phyloP scores from a whole-genome alignment of 2,329 filamentous ascomycete genomes.

The Zymoseptoria pseudotritici region DNA sequence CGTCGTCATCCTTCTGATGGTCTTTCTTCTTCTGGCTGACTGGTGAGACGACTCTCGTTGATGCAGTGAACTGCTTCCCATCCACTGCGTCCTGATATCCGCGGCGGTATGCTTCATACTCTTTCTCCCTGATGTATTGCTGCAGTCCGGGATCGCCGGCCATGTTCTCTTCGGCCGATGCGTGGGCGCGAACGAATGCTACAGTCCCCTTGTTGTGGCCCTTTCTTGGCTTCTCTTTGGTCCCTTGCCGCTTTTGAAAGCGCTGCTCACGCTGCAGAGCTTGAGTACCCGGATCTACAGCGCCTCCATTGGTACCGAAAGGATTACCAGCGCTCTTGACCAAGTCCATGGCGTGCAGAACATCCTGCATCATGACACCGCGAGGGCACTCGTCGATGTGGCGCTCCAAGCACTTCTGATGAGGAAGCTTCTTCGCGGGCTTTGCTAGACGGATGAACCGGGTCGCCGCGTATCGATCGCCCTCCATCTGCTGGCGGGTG shows the following conservation, averaged over 20 bases:
- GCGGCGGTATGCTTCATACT: neutral
- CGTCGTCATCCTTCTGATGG: neutral
- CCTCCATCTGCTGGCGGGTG: neutral
- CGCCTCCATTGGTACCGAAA: neutral
- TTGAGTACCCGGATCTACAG: neutral
- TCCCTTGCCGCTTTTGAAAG: neutral
- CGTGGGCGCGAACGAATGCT: neutral
- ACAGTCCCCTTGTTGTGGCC: neutral
- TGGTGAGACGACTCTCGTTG: neutral
- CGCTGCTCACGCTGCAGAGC: neutral
- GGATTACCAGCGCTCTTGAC: neutral
- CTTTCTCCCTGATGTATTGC: neutral
- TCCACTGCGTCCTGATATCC: neutral
- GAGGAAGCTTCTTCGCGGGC: neutral
- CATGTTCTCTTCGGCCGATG: neutral
- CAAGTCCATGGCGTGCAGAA: neutral
- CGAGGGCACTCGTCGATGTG: neutral
- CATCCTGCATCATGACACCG: neutral
- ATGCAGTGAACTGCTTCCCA: neutral
- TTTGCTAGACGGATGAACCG: neutral
- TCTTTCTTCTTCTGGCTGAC: neutral
- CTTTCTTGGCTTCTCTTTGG: neutral
- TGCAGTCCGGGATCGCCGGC: neutral
- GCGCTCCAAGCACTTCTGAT: neutral
- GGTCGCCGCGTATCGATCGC: neutral